These are phyloP conservation scores for Alternaria sp. DNA, from an alignment of 2,329 filamentous ascomycete genomes.

Conservation along the genomic window DNA sequence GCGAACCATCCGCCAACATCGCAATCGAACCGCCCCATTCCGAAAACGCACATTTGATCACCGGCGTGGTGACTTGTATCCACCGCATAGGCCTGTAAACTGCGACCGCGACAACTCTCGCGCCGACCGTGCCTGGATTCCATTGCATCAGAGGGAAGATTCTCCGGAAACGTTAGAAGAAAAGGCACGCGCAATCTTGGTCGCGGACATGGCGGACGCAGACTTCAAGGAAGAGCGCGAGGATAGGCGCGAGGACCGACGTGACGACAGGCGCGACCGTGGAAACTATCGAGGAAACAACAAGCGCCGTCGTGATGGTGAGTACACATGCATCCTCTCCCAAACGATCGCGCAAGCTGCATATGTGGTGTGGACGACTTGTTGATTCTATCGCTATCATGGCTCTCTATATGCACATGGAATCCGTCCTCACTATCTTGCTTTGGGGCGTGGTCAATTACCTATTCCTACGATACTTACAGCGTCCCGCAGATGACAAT, in stretches of 20 bases:
- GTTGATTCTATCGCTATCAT: neutral
- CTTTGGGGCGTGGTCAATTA: neutral
- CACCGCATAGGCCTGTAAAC: neutral
- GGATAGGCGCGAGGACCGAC: conserved; percentile 34
- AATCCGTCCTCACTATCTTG: neutral
- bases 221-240: conserved; percentile 42
- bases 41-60: conserved; percentile 3
- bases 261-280: conserved; percentile 36
- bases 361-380: neutral
- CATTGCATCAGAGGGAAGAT: conserved; percentile 13
- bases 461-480: conserved; percentile 12
- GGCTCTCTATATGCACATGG: neutral
- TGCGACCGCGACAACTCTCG: conserved; percentile 10
- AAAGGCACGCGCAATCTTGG: conserved; percentile 19
- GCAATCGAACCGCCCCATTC: conserved; percentile 16
- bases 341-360: neutral
- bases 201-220: conserved; percentile 39
- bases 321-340: conserved; percentile 13
- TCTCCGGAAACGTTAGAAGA: conserved; percentile 20
- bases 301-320: conserved; percentile 47
- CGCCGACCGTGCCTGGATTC: conserved; percentile 6
- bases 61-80: conserved; percentile 8
- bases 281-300: conserved; percentile 36
- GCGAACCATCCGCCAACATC: conserved; percentile 26
- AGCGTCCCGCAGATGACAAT: conserved; percentile 33